Base-by-base conservation (phyloP, 495 filamentous ascomycete species). In the Xylaria nigripes region DNA sequence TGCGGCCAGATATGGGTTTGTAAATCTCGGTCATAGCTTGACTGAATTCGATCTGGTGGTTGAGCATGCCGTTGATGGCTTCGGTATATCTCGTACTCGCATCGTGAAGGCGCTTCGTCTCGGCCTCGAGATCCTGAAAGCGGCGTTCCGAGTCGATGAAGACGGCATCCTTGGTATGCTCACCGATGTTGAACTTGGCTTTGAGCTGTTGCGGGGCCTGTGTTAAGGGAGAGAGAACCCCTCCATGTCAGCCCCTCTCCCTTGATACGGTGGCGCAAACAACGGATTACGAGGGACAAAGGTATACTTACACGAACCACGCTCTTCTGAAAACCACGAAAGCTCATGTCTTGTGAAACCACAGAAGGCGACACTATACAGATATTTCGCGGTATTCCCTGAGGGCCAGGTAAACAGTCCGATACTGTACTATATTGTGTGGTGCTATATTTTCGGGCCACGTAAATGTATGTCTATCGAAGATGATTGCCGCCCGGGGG, bases 11-110 rank as follows among this genome's bases (percentile, higher is more conserved):
- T 59, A 99, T 97, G 45, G 93, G 93, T 65, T 95, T 96, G 76
- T 99, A 99, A 59, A 99, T 85, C 71, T 99, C 94, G 44, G 85
- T 85, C 72, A 93, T 86, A 30, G 89, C 88, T 74, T 95, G 85
- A 60, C 91, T 94, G 76, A 99, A 99, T 70, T 94, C 94, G 76
- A 97, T 96, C 71, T 99, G 93, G 72, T 96, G 90, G 70, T 75
- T 83, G 60, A 99, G 76, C 93, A 99, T 99, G 75, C 90, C 88
- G 71, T 97, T 97, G 68, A 99, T 96, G 66, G 93, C 90, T 38
- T 95, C 83, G 60, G 93, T 96, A 70, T 99, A 91, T 73, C 93
- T 96, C 68, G 89, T 86, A 24, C 86, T 91, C 65, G 95, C 90
- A 74, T 93, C 88, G 71, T 97, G 92, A 6, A 99, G 83, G 65